Evolutionary conservation across 495 filamentous ascomycete genomes (phyloP).

Genomic region (Aspergillus heteromorphus): DNA sequence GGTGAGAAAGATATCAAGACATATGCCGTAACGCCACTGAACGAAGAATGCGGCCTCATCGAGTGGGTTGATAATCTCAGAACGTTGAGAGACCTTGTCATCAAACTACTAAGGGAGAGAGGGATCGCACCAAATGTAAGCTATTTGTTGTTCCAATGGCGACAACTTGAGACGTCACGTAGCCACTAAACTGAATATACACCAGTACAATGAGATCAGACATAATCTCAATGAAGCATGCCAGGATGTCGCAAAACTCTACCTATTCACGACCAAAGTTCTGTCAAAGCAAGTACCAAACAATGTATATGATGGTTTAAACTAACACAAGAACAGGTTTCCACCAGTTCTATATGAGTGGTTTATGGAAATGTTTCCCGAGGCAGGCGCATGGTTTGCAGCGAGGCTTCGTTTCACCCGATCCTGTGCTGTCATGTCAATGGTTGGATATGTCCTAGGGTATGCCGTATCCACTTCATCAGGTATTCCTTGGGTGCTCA

Average conservation of each 20-base stretch:
- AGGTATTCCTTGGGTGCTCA: neutral
- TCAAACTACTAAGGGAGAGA: conserved; percentile 67
- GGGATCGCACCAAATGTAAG: conserved; percentile 53
- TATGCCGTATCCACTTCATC: conserved; percentile 17
- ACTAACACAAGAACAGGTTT: conserved; percentile 44
- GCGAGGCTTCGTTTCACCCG: conserved; percentile 88
- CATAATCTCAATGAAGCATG: conserved; percentile 53
- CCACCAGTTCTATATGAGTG: conserved; percentile 83
- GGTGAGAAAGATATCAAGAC: conserved; percentile 74
- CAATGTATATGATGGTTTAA: neutral
- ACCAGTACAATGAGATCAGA: conserved; percentile 54
- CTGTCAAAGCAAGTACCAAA: conserved; percentile 34
- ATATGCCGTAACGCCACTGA: conserved; percentile 91
- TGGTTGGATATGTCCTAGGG: conserved; percentile 92
- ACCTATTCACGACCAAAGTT: conserved; percentile 66
- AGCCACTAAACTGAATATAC: conserved; percentile 1
- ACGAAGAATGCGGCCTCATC: conserved; percentile 96
- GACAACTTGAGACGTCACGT: neutral
- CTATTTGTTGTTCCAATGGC: neutral
- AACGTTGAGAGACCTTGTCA: conserved; percentile 85
- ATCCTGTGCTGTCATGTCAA: conserved; percentile 94
- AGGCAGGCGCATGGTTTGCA: conserved; percentile 85
- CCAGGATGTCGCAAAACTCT: conserved; percentile 46
- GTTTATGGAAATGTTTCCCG: conserved; percentile 93
- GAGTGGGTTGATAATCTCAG: conserved; percentile 99